These are phyloP conservation scores for Hygrophila difformis DNA, from an alignment of 257 asterid genomes.

Conservation along the genomic window DNA sequence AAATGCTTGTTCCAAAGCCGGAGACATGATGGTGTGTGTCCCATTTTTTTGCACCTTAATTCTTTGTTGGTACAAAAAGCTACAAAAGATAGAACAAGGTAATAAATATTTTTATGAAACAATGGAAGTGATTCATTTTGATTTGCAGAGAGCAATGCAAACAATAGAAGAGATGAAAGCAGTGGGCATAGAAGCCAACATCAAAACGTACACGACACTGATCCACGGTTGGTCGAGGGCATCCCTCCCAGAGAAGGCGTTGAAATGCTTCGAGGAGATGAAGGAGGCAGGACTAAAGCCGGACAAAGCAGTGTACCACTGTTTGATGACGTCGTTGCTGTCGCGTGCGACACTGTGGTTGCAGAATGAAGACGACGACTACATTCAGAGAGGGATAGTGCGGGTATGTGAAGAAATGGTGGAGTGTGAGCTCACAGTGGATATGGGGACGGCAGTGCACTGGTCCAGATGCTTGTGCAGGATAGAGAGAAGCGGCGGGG, in stretches of 20 bases:
- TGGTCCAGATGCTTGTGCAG: slow-evolving; percentile 82
- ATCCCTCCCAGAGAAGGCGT: slow-evolving; percentile 88
- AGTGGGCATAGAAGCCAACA: slow-evolving; percentile 63
- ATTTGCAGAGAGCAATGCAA: slow-evolving; percentile 62
- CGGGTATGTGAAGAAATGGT: slow-evolving; percentile 69
- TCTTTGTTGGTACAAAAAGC: too few species aligned
- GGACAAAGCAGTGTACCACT: slow-evolving; percentile 93
- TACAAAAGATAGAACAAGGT: too few species aligned
- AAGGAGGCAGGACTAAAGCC: slow-evolving; percentile 62
- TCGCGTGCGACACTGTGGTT: slow-evolving; percentile 81
- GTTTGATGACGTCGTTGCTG: slow-evolving; percentile 80
- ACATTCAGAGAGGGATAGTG: slow-evolving; percentile 51
- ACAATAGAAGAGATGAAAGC: slow-evolving; percentile 79
- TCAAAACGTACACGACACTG: slow-evolving; percentile 87
- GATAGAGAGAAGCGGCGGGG: slow-evolving; percentile 78
- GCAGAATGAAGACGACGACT: slow-evolving; percentile 87
- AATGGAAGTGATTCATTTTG: too few species aligned
- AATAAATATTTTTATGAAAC: too few species aligned
- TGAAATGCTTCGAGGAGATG: slow-evolving; percentile 89
- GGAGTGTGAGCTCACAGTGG: slow-evolving; percentile 46
- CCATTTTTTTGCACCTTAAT: background rate
- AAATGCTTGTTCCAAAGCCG: slow-evolving; percentile 95
- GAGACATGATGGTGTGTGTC: slow-evolving; percentile 79
- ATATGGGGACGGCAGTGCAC: slow-evolving; percentile 97
- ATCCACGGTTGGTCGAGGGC: slow-evolving; percentile 97